Evolutionary conservation across 2,329 filamentous ascomycete genomes (phyloP).

Genomic region (Fusarium armeniacum): DNA sequence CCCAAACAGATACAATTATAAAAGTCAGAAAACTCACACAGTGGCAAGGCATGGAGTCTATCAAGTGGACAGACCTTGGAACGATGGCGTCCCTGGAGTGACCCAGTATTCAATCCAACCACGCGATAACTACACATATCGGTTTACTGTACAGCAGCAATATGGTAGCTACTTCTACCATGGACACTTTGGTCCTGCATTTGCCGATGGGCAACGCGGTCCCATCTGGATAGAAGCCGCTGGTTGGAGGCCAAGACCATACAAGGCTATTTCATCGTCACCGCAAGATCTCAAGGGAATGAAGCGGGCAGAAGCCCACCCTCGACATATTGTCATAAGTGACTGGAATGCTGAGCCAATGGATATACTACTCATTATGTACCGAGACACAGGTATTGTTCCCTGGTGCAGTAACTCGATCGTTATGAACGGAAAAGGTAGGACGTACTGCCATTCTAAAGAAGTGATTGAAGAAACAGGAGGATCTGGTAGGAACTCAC

Average conservation of each 20-base stretch:
- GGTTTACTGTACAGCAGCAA: neutral
- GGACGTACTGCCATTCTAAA: neutral
- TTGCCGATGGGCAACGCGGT: neutral
- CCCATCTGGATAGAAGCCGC: conserved; percentile 7
- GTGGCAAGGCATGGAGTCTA: neutral
- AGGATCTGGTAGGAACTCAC: neutral
- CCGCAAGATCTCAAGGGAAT: neutral
- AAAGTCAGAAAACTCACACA: neutral
- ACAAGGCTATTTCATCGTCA: neutral
- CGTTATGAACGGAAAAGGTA: neutral
- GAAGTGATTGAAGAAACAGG: neutral
- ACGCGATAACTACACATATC: conserved; percentile 1
- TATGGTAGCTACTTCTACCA: conserved; percentile 6
- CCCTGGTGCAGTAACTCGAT: conserved; percentile 5
- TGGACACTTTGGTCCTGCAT: neutral
- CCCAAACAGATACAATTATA: accelerated
- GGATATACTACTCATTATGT: neutral
- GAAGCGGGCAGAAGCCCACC: neutral
- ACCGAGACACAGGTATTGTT: neutral
- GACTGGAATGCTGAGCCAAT: conserved; percentile 1
- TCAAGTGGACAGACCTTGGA: neutral
- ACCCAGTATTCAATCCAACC: conserved; percentile 5
- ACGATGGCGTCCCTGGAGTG: conserved; percentile 8
- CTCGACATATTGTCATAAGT: conserved; percentile 1
- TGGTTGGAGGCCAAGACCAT: neutral